Evolutionary conservation across 2,329 filamentous ascomycete genomes (phyloP).

Genomic region (Xylogone sp.): DNA sequence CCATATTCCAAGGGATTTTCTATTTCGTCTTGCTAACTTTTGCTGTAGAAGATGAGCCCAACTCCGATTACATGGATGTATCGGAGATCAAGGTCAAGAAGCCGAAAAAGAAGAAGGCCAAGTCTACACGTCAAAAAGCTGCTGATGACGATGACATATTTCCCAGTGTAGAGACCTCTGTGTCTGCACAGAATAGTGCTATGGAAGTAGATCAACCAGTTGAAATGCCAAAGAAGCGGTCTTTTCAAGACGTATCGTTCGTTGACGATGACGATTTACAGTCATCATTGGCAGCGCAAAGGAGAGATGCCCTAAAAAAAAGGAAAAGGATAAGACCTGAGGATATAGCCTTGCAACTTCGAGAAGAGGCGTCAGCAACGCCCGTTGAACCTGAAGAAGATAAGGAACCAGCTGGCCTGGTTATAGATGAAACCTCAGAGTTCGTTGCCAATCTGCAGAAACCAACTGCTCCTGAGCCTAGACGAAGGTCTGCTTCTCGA

Average conservation of each 20-base stretch:
- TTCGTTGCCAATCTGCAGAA: conserved; percentile 85
- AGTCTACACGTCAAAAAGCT: conserved; percentile 67
- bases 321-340: conserved; percentile 82
- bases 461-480: conserved; percentile 52
- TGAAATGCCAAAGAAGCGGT: conserved; percentile 54
- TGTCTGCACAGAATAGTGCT: conserved; percentile 31
- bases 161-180: conserved; percentile 32
- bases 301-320: conserved; percentile 83
- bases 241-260: conserved; percentile 63
- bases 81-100: conserved; percentile 92
- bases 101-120: conserved; percentile 86
- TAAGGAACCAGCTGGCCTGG: conserved; percentile 57
- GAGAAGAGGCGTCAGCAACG: conserved; percentile 51
- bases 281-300: conserved; percentile 76
- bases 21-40: conserved; percentile 28
- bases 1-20: neutral
- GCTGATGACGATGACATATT: conserved; percentile 60
- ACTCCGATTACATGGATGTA: conserved; percentile 84
- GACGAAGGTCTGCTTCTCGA: conserved; percentile 29
- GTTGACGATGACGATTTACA: conserved; percentile 93
- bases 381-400: conserved; percentile 55
- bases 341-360: conserved; percentile 78
- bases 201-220: conserved; percentile 76
- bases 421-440: conserved; percentile 95
- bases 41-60: conserved; percentile 49